Conservation (phyloP, 371 early-diverging fungal genomes). For the Mortierella sp. region DNA sequence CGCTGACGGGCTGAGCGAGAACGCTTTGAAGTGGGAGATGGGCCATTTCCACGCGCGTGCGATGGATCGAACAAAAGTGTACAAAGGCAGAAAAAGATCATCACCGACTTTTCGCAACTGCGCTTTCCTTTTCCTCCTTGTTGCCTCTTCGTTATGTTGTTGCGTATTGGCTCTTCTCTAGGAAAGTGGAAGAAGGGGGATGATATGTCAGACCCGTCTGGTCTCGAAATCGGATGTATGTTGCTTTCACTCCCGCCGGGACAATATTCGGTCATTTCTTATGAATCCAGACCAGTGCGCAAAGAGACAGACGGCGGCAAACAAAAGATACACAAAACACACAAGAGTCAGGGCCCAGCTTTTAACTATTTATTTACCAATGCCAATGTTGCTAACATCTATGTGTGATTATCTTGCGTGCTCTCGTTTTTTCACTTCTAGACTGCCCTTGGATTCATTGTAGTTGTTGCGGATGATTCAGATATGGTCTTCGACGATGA, state of each 20-base stretch:
- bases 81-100: background rate
- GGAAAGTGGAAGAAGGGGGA: background rate
- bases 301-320: background rate
- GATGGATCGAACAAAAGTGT: background rate
- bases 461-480: slow-evolving; percentile 57
- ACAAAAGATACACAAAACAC: no score
- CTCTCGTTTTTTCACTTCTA: slow-evolving; percentile 8
- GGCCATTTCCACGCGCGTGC: background rate
- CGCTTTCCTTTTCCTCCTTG: background rate
- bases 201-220: background rate
- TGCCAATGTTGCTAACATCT: background rate
- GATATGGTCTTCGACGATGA: slow-evolving; percentile 63
- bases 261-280: slow-evolving; percentile 22
- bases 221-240: background rate
- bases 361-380: background rate
- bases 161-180: background rate
- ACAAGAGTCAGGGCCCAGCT: background rate
- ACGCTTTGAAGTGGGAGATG: background rate
- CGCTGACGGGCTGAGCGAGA: background rate
- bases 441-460: slow-evolving; percentile 59
- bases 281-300: slow-evolving; percentile 2
- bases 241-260: background rate
- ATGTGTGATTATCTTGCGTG: background rate
- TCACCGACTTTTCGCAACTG: background rate
- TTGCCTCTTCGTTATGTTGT: background rate